These are phyloP conservation scores for Ogataea kodamae DNA, from an alignment of 805 yeast genomes.

Conservation along the genomic window DNA sequence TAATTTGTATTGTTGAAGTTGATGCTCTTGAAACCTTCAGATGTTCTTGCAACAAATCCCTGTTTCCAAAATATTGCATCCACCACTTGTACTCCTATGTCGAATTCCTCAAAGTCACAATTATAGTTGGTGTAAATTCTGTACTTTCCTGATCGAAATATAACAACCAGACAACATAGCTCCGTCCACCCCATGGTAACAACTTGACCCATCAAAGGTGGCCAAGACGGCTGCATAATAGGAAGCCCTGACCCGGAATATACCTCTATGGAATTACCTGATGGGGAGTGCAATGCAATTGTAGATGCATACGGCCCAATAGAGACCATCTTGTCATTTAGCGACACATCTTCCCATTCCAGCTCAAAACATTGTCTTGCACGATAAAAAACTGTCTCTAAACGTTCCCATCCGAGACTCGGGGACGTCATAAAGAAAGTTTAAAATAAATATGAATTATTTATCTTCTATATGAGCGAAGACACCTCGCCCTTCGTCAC, in stretches of 20 bases:
- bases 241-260: slow-evolving; percentile 35
- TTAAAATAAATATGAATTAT: not conserved
- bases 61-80: slow-evolving; percentile 38
- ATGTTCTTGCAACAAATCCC: slow-evolving; percentile 43
- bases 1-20: not conserved
- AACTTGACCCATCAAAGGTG: slow-evolving; percentile 50
- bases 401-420: slow-evolving; percentile 65
- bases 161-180: slow-evolving; percentile 53
- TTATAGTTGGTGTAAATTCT: slow-evolving; percentile 63
- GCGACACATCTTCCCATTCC: slow-evolving; percentile 42
- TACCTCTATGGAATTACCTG: slow-evolving; percentile 26
- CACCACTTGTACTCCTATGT: slow-evolving; percentile 34
- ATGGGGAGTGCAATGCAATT: slow-evolving; percentile 46
- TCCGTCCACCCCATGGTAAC: slow-evolving; percentile 50
- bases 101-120: slow-evolving; percentile 60
- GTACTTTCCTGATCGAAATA: slow-evolving; percentile 48
- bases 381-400: slow-evolving; percentile 67
- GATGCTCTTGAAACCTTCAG: slow-evolving; percentile 15
- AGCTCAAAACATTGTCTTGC: slow-evolving; percentile 54
- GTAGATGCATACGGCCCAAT: slow-evolving; percentile 53
- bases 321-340: slow-evolving; percentile 43
- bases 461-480: slow-evolving; percentile 18
- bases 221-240: slow-evolving; percentile 37
- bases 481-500: slow-evolving; percentile 44
- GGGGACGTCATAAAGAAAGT: slow-evolving; percentile 21